These are phyloP conservation scores for Lentinula sp. DNA, from an alignment of 768 basidiomycete genomes.

Conservation along the genomic window DNA sequence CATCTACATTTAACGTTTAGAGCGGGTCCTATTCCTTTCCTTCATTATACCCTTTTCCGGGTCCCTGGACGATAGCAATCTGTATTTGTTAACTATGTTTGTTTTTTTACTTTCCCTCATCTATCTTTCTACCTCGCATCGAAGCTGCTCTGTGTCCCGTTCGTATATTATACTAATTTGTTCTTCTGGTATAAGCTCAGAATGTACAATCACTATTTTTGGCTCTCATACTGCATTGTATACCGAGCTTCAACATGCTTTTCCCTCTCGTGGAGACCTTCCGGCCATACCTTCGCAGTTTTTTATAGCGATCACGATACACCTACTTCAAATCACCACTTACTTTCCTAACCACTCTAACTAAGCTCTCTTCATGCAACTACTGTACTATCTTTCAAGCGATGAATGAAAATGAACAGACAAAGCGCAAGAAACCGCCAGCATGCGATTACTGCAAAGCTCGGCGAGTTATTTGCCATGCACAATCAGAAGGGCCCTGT, in stretches of 20 bases:
- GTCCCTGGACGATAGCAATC: background rate
- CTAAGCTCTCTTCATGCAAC: too few species aligned
- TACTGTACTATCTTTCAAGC: too few species aligned
- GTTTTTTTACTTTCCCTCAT: background rate
- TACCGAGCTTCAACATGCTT: background rate
- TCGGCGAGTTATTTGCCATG: constrained; percentile 4
- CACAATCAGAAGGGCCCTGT: constrained; percentile 6
- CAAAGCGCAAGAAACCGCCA: too few species aligned
- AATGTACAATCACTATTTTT: background rate
- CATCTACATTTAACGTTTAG: background rate
- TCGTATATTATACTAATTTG: background rate
- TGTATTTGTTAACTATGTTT: background rate
- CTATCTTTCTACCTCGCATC: background rate
- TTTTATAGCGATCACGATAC: too few species aligned
- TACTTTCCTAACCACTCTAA: too few species aligned
- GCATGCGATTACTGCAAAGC: constrained; percentile 7
- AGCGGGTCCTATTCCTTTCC: background rate
- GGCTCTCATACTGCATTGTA: background rate
- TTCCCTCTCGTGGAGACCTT: too few species aligned
- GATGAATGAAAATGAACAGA: background rate
- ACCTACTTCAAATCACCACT: too few species aligned
- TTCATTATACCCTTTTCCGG: background rate
- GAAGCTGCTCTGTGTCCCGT: background rate
- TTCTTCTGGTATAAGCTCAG: background rate
- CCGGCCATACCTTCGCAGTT: too few species aligned